Evolutionary conservation across 2,329 filamentous ascomycete species (phyloP).

Genomic region (Diplocarpon rosae): DNA sequence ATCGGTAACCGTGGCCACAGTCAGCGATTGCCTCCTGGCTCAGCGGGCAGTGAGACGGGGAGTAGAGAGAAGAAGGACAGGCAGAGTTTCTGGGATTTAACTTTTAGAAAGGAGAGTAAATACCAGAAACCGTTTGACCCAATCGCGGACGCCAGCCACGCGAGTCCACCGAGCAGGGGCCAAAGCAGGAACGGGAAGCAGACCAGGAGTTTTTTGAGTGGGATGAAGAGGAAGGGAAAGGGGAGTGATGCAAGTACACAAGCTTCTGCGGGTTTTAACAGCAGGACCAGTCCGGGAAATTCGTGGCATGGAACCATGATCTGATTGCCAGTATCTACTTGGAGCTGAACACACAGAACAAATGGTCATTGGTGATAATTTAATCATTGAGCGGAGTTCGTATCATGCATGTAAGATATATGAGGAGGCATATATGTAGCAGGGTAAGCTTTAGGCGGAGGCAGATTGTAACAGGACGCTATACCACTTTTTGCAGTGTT

Average conservation of each 20-base stretch:
- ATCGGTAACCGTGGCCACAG: conserved; percentile 1
- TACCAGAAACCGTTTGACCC: conserved; percentile 16
- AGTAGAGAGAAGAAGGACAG: conserved; percentile 19
- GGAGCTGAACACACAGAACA: not conserved
- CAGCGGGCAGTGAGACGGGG: conserved; percentile 17
- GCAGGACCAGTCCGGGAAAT: not conserved
- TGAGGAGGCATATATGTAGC: too few species aligned
- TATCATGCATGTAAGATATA: too few species aligned
- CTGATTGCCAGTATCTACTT: not conserved
- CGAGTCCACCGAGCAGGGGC: conserved; percentile 20
- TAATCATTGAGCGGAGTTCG: too few species aligned
- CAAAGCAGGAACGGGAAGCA: conserved; percentile 22
- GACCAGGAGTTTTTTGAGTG: conserved; percentile 23
- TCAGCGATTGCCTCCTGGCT: conserved; percentile 12
- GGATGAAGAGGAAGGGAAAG: conserved; percentile 14
- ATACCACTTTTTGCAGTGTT: not conserved
- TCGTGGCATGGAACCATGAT: not conserved
- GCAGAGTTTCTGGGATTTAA: conserved; percentile 26
- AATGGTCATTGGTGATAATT: too few species aligned
- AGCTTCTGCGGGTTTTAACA: conserved; percentile 1
- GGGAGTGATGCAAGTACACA: not conserved
- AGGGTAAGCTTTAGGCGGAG: too few species aligned
- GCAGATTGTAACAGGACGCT: too few species aligned
- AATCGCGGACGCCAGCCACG: conserved; percentile 2
- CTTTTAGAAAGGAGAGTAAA: conserved; percentile 25